Conservation (phyloP, 1,284 basidiomycete species). For the Retiboletus flavoniger region DNA sequence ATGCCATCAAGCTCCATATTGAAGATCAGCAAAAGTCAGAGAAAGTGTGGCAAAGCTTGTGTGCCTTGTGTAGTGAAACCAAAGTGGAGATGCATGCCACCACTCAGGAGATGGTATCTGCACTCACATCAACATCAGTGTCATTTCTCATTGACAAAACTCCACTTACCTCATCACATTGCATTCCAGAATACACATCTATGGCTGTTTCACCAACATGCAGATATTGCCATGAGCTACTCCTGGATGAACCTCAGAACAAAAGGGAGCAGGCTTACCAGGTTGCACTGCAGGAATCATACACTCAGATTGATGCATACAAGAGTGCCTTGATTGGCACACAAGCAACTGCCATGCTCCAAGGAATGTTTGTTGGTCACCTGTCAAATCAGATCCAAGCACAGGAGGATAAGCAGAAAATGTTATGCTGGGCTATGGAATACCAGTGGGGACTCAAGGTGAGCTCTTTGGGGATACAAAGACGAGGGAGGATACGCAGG, state of each 20-base stretch:
- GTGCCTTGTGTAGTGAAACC: not conserved
- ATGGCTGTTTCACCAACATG: not conserved
- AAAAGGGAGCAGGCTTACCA: not conserved
- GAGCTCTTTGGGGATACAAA: too few relatives aligned
- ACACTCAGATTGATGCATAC: not conserved
- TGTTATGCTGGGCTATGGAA: too few relatives aligned
- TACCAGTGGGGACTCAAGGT: too few relatives aligned
- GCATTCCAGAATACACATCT: not conserved
- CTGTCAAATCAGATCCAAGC: not conserved
- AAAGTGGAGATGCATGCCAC: not conserved
- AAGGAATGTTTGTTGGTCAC: not conserved
- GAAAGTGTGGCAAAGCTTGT: not conserved
- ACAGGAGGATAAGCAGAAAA: not conserved
- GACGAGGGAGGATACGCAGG: too few relatives aligned
- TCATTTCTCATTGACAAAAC: constrained; percentile 1
- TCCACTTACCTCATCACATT: not conserved
- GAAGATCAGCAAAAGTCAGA: not conserved
- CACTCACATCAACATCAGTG: not conserved
- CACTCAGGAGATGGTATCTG: not conserved
- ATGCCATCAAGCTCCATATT: not conserved
- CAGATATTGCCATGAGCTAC: not conserved
- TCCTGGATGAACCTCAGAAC: not conserved
- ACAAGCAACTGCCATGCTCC: not conserved
- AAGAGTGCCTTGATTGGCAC: not conserved
- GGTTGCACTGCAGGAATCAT: not conserved